Conservation (phyloP, 2,329 filamentous ascomycete genomes). For the Sphaerostilbella broomeana region DNA sequence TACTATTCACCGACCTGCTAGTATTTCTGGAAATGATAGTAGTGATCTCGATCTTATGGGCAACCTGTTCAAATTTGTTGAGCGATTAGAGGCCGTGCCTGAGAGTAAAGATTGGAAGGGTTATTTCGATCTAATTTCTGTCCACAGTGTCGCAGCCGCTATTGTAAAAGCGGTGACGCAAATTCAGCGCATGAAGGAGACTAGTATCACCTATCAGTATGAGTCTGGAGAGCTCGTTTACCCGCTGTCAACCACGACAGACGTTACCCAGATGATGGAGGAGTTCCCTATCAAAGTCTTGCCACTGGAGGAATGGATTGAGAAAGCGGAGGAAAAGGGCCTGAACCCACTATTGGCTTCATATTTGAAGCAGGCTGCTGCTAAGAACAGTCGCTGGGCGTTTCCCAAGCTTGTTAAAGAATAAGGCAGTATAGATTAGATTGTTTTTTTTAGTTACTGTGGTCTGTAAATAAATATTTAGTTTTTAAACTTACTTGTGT, state of each 20-base stretch:
- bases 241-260: neutral
- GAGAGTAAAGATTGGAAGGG: conserved; percentile 1
- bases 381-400: neutral
- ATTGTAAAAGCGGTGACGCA: neutral
- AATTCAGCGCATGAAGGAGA: neutral
- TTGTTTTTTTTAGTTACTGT: neutral
- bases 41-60: conserved; percentile 14
- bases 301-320: neutral
- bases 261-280: neutral
- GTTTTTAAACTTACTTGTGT: too few species aligned
- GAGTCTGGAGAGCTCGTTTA: neutral
- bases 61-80: conserved; percentile 10
- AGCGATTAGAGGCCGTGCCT: neutral
- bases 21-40: conserved; percentile 13
- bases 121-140: neutral
- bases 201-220: neutral
- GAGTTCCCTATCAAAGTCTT: neutral
- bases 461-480: neutral
- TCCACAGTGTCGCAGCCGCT: neutral
- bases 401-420: neutral
- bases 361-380: neutral
- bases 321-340: neutral
- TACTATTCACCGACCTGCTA: conserved; percentile 5
- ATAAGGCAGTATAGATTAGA: neutral
- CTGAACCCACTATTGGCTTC: neutral